These are phyloP conservation scores for Eimeria falciformis DNA, from an alignment of 169 alveolate species.

Conservation along the genomic window DNA sequence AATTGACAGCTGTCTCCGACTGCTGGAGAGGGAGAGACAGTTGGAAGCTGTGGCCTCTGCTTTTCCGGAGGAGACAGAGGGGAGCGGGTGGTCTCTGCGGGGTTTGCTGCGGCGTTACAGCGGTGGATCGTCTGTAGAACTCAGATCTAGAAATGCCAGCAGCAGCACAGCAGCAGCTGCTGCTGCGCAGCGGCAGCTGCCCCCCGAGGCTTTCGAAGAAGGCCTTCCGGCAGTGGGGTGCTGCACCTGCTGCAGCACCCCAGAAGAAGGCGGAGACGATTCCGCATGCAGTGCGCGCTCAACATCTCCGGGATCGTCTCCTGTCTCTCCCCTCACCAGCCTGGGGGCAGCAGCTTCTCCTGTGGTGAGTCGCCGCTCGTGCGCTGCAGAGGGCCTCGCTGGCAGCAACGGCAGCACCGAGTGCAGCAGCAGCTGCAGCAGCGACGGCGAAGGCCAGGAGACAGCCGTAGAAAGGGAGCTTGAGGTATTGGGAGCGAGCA, in stretches of 20 bases:
- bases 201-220: background rate
- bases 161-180: background rate
- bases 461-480: too few relatives aligned
- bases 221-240: background rate
- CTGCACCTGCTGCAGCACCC: too few relatives aligned
- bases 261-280: too few relatives aligned
- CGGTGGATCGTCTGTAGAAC: too few relatives aligned
- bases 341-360: background rate
- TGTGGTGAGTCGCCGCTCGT: background rate
- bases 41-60: too few relatives aligned
- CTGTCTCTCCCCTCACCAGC: too few relatives aligned
- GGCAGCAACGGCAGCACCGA: constrained; percentile 15
- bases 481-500: too few relatives aligned
- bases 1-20: constrained; percentile 4
- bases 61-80: too few relatives aligned
- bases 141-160: too few relatives aligned
- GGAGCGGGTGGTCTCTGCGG: background rate
- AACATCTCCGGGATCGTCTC: too few relatives aligned
- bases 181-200: background rate
- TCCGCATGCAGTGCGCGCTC: too few relatives aligned
- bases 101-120: too few relatives aligned
- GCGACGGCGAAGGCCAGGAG: background rate
- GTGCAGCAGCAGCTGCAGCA: background rate
- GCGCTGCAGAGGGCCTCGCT: background rate
- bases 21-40: background rate